Evolutionary conservation across 2,329 filamentous ascomycete genomes (phyloP).

Genomic region (Myrmaecium sp.): DNA sequence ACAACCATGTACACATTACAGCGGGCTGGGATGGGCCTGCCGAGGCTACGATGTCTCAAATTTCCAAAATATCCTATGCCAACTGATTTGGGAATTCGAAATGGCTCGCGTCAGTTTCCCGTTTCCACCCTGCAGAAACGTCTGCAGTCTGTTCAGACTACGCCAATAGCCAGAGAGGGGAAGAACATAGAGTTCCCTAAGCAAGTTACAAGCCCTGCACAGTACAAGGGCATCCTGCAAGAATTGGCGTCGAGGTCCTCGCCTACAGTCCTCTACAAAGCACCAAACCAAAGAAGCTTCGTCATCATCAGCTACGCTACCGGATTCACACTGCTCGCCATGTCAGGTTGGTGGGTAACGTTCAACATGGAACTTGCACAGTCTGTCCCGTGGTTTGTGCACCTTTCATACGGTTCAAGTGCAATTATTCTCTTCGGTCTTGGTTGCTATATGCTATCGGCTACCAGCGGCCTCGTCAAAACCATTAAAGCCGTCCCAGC

Average conservation of each 20-base stretch:
- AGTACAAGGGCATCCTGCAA: constrained; percentile 17
- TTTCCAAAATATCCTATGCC: no score
- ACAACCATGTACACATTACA: no score
- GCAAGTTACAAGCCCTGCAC: constrained; percentile 5
- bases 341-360: constrained; percentile 14
- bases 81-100: no score
- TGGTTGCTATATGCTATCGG: constrained; percentile 15
- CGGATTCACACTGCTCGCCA: constrained; percentile 11
- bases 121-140: background rate
- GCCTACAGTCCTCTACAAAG: constrained; percentile 17
- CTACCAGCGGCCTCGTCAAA: constrained; percentile 14
- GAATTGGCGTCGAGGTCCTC: constrained; percentile 13
- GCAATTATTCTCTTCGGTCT: constrained; percentile 13
- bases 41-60: no score
- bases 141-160: constrained; percentile 1
- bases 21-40: no score
- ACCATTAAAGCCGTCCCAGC: constrained; percentile 16
- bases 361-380: constrained; percentile 14
- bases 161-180: background rate
- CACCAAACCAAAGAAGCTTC: constrained; percentile 12
- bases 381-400: constrained; percentile 16
- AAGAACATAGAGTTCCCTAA: constrained; percentile 4
- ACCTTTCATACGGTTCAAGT: constrained; percentile 17
- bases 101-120: background rate
- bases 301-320: constrained; percentile 13